Conservation (phyloP, 225 moss, liverwort and hornwort species). For the Pseudisothecium myosuroides region DNA sequence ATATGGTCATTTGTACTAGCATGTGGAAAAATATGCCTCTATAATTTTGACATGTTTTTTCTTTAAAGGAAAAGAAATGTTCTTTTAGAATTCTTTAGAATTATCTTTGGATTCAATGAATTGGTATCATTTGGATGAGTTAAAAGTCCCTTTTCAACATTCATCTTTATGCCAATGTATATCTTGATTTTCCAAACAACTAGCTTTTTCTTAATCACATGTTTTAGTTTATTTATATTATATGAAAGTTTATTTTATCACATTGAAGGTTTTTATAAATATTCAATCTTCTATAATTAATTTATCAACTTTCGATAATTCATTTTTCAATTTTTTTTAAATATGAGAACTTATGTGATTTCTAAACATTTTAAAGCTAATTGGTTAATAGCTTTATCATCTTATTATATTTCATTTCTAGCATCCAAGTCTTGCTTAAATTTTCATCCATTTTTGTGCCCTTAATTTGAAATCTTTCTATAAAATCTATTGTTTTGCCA, state of each 20-base stretch:
- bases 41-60: not conserved
- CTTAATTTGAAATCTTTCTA: not conserved
- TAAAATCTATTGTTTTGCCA: not conserved
- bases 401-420: not conserved
- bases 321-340: not conserved
- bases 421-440: no score
- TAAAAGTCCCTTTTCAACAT: no score
- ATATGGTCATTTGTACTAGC: not conserved
- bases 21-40: not conserved
- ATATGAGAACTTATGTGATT: not conserved
- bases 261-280: not conserved
- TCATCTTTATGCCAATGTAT: not conserved
- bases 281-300: not conserved
- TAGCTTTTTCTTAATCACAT: not conserved
- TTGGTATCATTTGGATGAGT: no score
- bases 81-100: not conserved
- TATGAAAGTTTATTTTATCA: not conserved
- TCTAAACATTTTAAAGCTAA: not conserved
- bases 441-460: not conserved
- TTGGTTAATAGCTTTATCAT: not conserved
- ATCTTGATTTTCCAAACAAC: not conserved
- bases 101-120: no score
- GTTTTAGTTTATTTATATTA: not conserved
- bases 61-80: accelerated
- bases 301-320: not conserved